Evolutionary conservation across 345 rosid genomes (phyloP).

Genomic region (Luvunga scandens): DNA sequence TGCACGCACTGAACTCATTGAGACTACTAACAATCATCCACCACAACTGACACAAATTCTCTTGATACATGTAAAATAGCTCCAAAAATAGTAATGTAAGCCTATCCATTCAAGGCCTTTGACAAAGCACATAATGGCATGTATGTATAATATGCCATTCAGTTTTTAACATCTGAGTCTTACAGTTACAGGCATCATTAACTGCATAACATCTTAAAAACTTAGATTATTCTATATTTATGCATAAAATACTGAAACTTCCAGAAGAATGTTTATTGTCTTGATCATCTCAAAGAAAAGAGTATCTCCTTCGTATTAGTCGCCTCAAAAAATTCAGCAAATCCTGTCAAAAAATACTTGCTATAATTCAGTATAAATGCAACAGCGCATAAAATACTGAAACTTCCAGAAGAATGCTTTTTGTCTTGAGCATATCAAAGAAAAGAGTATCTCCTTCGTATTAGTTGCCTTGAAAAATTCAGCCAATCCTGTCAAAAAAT

Average conservation of each 20-base stretch:
- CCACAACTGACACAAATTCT: too few species aligned
- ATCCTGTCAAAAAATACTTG: not conserved
- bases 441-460: constrained; percentile 10
- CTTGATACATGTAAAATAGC: too few species aligned
- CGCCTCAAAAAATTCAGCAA: not conserved
- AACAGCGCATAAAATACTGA: not conserved
- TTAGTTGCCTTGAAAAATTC: not conserved
- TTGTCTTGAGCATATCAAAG: not conserved
- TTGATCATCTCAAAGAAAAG: constrained; percentile 1
- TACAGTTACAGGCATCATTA: too few species aligned
- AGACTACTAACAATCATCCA: not conserved
- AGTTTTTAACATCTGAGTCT: too few species aligned
- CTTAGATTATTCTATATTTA: not conserved
- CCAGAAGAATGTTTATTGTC: not conserved
- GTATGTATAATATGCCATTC: too few species aligned
- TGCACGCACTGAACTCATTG: not conserved
- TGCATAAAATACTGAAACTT: not conserved
- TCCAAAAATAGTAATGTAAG: too few species aligned
- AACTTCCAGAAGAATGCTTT: not conserved
- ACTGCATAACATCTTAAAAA: not conserved
- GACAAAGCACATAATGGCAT: too few species aligned
- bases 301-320: constrained; percentile 5
- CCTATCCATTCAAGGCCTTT: too few species aligned
- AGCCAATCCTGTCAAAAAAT: not conserved
- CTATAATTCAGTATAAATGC: not conserved